These are phyloP conservation scores for Melocanna baccifera DNA, from an alignment of 176 grass and related monocot genomes.

Conservation along the genomic window DNA sequence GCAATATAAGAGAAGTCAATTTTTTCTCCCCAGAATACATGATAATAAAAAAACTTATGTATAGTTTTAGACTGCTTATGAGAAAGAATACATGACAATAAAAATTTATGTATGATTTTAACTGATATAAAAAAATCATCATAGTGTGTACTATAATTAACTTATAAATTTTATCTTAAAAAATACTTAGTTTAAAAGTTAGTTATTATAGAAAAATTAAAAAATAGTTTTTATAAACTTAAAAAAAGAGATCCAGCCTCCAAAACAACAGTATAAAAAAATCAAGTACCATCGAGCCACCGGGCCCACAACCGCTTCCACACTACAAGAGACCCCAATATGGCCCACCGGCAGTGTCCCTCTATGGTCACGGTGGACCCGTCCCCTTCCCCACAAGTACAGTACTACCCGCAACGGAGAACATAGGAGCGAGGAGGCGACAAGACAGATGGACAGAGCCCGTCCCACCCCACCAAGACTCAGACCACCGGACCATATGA, in stretches of 20 bases:
- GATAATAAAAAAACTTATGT: no score
- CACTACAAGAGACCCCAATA: neutral
- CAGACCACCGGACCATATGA: neutral
- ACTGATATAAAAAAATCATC: no score
- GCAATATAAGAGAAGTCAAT: constrained; percentile 74
- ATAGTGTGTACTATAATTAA: no score
- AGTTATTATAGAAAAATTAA: no score
- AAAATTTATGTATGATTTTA: no score
- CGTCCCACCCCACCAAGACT: neutral
- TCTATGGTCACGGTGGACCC: neutral
- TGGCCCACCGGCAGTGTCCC: neutral
- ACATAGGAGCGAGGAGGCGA: neutral
- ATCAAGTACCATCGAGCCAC: neutral
- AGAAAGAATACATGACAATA: no score
- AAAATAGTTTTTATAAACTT: no score
- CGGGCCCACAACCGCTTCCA: neutral
- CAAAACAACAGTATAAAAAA: no score
- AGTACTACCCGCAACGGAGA: neutral
- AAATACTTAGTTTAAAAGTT: no score
- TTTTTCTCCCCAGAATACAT: no score
- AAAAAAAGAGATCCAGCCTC: no score
- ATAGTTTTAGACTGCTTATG: no score
- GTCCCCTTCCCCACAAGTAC: neutral
- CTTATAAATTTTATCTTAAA: fast-evolving
- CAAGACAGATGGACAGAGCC: neutral